A percentile compares a stretch with the other conserved stretches of the same genome.
Conservation (phyloP, 108 stramenopile genomes). For the Nitzschia inconspicua region DNA sequence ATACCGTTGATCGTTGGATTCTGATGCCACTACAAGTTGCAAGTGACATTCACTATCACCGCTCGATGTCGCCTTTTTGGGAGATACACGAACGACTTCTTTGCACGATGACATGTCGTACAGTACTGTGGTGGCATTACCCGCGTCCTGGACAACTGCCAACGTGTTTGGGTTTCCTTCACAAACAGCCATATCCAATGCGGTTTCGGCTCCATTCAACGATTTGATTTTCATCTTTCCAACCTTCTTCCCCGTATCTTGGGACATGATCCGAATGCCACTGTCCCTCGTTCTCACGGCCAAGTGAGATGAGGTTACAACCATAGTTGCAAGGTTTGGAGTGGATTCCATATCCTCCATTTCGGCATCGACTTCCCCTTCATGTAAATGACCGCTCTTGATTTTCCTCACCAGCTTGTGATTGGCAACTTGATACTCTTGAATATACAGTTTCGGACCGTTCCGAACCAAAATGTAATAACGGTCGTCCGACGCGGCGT, state of each 20-base stretch:
- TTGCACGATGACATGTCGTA: constrained; percentile 20
- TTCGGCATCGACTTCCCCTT: neutral
- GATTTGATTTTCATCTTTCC: constrained; percentile 24
- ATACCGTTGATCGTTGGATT: neutral
- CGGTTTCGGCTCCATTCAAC: neutral
- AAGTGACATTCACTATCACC: neutral
- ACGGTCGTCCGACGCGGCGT: neutral
- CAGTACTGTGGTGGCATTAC: neutral
- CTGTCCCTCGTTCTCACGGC: constrained; percentile 11
- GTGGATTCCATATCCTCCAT: too few relatives aligned
- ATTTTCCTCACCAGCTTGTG: constrained; percentile 34
- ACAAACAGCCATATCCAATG: constrained; percentile 2
- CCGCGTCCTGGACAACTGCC: neutral
- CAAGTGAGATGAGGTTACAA: constrained; percentile 10
- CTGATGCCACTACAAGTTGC: constrained; percentile 6
- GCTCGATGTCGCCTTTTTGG: neutral
- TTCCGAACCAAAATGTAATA: constrained; percentile 23
- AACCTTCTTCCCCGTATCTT: constrained; percentile 25
- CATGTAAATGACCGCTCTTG: constrained; percentile 29
- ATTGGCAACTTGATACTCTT: constrained; percentile 28
- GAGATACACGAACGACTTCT: constrained; percentile 10
- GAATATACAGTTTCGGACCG: constrained; percentile 23
- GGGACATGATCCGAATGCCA: constrained; percentile 22
- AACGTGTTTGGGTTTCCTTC: neutral
- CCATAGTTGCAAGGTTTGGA: constrained; percentile 12